phyloP scores from a whole-genome alignment of 495 filamentous ascomycete genomes.

The Neurospora hispaniola region DNA sequence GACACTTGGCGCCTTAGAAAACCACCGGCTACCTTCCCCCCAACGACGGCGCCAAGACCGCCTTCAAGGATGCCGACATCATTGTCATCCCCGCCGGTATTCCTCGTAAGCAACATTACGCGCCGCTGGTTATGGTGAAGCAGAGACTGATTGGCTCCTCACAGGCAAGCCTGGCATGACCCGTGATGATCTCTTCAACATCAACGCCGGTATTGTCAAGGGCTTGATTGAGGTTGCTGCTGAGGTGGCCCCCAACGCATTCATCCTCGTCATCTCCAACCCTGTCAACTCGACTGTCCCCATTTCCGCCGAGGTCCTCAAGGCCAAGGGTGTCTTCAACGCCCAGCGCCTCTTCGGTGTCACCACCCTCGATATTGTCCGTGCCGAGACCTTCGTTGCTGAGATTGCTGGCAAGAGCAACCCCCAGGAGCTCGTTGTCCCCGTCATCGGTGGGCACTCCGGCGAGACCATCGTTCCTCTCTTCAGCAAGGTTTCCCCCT shows the following conservation, averaged over 20 bases:
- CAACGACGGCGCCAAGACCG: conserved; percentile 79
- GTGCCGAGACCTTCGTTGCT: conserved; percentile 92
- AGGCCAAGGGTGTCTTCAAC: conserved; percentile 85
- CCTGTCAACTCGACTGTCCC: conserved; percentile 98
- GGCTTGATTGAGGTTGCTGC: conserved; percentile 77
- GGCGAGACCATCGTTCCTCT: conserved; percentile 96
- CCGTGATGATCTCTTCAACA: conserved; percentile 97
- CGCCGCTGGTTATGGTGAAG: conserved; percentile 3
- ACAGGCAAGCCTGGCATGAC: conserved; percentile 98
- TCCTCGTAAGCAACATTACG: conserved; percentile 58
- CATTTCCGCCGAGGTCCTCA: conserved; percentile 92
- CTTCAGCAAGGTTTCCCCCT: conserved; percentile 79
- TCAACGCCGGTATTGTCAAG: conserved; percentile 91
- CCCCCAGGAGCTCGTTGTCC: conserved; percentile 70
- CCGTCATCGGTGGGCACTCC: conserved; percentile 93
- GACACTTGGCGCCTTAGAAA: conserved; percentile 49
- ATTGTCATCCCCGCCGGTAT: conserved; percentile 96
- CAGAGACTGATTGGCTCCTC: conserved; percentile 1
- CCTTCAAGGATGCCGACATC: conserved; percentile 84
- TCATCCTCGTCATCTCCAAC: conserved; percentile 94
- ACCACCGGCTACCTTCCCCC: conserved; percentile 80
- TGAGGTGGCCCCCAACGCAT: conserved; percentile 80
- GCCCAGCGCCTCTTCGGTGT: conserved; percentile 92
- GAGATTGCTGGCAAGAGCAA: conserved; percentile 71
- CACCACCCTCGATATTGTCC: conserved; percentile 95